Base-by-base conservation (phyloP, 768 basidiomycete species). In the Tephrocybe sp. region DNA sequence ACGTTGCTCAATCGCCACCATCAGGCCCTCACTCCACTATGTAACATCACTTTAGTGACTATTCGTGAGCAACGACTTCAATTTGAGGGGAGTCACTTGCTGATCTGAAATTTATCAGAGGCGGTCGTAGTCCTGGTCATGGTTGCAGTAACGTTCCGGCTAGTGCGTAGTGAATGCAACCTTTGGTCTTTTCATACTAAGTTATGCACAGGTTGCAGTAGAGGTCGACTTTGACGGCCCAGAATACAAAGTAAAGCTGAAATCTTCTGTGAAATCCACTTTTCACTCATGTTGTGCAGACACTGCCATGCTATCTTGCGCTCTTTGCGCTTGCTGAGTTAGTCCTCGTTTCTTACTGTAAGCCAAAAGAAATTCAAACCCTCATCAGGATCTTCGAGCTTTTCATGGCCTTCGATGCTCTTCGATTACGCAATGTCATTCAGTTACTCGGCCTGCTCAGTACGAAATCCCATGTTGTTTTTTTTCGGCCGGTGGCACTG, bases 311-410 rank as follows among this genome's bases (percentile, higher is more conserved):
- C 67, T 93, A 92, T 65, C 80, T 93, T 5, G 88, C 88, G 3
- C 73, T 93, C 6, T 93, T 92, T 65, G 83, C 84, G 20, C 72
- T 93, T 9, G 91, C 87, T 50, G 89, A 89, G 90, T 91, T 63
- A 45, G 80, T 68, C 12, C 43, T 32, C 39, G 34, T 22, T 39
- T 34, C 17, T 20, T 35, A 11, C 12, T 49, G 30, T 26, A 13
- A 17, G n/a, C 31, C 32, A 48, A 45, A 43, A n/a, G n/a, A n/a
- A 17, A 38, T 59, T 14, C 45, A 58, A 11, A 51, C 14, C 36
- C 34, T 48, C n/a, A 52, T n/a, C 53, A 92, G 90, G 65, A 50
- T 91, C 1, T 93, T 93, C 54, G 89, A 92, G 60, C 67, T 91
- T 5, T 68, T 84, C 49, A 87, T 93, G 78, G 87, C 87, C 2